These are phyloP conservation scores for Volvox africanus DNA, from an alignment of 139 green algal species.

Conservation along the genomic window DNA sequence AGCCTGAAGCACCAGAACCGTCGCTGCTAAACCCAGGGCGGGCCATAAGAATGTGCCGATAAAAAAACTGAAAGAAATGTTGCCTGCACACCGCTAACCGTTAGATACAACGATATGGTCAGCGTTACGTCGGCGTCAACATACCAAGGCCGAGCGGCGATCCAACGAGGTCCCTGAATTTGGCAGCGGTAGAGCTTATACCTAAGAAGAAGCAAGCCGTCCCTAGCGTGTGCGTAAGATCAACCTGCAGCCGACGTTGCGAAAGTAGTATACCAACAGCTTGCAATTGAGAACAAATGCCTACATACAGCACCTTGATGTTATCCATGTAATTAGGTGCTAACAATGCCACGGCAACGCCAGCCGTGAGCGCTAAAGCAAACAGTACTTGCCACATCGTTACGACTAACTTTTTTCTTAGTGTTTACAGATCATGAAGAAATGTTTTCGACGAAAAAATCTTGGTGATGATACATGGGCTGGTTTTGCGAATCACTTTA, in stretches of 20 bases:
- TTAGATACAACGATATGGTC: not conserved
- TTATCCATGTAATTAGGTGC: not conserved
- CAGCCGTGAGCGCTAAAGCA: not conserved
- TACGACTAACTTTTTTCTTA: too few relatives aligned
- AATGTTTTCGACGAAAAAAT: too few relatives aligned
- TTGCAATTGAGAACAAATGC: not conserved
- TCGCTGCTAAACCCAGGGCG: slow-evolving; percentile 6
- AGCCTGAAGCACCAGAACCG: not conserved
- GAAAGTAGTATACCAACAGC: not conserved
- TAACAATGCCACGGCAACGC: not conserved
- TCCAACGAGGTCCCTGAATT: not conserved
- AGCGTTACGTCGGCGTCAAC: not conserved
- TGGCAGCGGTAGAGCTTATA: not conserved
- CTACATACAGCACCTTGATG: not conserved
- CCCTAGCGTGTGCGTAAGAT: not conserved
- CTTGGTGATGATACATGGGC: too few relatives aligned
- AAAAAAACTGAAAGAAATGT: slow-evolving; percentile 13
- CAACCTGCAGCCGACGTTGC: slow-evolving; percentile 6
- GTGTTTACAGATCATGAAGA: too few relatives aligned
- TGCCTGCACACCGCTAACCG: slow-evolving; percentile 1
- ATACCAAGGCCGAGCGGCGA: not conserved
- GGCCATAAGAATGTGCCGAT: slow-evolving; percentile 39
- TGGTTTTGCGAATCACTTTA: too few relatives aligned
- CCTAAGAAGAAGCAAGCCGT: slow-evolving; percentile 8
- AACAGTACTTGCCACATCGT: not conserved